phyloP scores from a whole-genome alignment of 148 eudicot genomes.

The Tetragonia tetragonoides region DNA sequence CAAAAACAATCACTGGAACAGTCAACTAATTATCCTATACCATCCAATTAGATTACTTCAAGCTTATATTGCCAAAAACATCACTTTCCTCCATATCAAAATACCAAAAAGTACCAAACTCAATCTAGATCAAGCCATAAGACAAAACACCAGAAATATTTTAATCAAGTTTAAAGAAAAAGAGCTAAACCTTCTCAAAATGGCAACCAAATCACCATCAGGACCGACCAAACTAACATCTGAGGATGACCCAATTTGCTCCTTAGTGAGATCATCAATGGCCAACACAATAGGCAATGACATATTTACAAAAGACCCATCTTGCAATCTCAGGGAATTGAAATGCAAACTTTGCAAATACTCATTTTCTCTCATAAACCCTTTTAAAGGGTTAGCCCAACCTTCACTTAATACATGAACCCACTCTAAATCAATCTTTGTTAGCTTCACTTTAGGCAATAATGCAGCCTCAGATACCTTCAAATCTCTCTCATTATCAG shows the following conservation, averaged over 20 bases:
- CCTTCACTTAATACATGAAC: slow-evolving; percentile 92
- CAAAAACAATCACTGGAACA: not conserved
- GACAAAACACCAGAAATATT: not conserved
- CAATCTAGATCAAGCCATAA: not conserved
- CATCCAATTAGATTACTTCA: not conserved
- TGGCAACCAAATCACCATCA: slow-evolving; percentile 54
- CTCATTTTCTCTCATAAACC: slow-evolving; percentile 89
- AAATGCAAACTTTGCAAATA: slow-evolving; percentile 92
- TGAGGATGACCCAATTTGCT: slow-evolving; percentile 44
- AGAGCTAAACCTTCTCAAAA: slow-evolving; percentile 59
- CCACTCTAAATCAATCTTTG: slow-evolving; percentile 80
- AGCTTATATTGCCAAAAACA: not conserved
- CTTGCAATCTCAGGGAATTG: slow-evolving; percentile 56
- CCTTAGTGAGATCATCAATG: slow-evolving; percentile 63
- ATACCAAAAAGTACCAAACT: not conserved
- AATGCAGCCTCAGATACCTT: slow-evolving; percentile 47
- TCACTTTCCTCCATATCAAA: slow-evolving; percentile 13
- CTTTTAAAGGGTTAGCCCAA: slow-evolving; percentile 86
- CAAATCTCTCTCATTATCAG: slow-evolving; percentile 37
- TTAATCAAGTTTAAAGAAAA: not conserved
- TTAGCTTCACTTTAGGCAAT: slow-evolving; percentile 53
- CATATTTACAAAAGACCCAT: slow-evolving; percentile 88
- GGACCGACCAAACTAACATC: slow-evolving; percentile 69
- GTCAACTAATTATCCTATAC: slow-evolving; percentile 20
- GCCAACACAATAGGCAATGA: slow-evolving; percentile 86